Evolutionary conservation across 2,329 filamentous ascomycete genomes (phyloP).

Genomic region (Neofusicoccum kwambonambiense): DNA sequence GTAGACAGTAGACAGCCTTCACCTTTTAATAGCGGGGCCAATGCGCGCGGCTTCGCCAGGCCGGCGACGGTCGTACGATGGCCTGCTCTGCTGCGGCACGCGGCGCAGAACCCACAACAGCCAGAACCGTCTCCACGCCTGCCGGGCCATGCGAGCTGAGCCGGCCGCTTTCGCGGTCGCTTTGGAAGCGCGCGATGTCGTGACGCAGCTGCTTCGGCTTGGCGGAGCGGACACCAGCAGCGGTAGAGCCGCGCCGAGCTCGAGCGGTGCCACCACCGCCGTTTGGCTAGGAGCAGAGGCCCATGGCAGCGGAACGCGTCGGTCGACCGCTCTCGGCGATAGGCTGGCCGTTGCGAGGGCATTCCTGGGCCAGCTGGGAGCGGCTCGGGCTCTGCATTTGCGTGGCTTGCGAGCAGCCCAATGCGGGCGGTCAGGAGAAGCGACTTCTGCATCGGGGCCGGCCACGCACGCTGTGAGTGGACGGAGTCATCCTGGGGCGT

Average conservation of each 20-base stretch:
- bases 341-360: constrained; percentile 14
- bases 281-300: background rate
- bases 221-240: constrained; percentile 2
- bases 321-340: constrained; percentile 4
- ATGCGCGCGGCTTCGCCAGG: background rate
- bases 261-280: constrained; percentile 5
- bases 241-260: constrained; percentile 9
- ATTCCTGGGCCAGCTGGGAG: constrained; percentile 5
- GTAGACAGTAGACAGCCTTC: background rate
- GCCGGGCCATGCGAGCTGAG: too few relatives aligned
- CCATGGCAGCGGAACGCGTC: background rate
- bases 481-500: background rate
- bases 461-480: constrained; percentile 1
- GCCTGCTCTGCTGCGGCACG: background rate
- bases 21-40: background rate
- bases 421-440: constrained; percentile 13
- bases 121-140: background rate
- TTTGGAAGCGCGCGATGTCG: background rate
- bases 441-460: constrained; percentile 1
- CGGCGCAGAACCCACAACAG: background rate
- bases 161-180: background rate
- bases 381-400: constrained; percentile 1
- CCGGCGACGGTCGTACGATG: background rate
- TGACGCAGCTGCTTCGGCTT: constrained; percentile 4
- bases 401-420: constrained; percentile 11